Evolutionary conservation across 805 yeast species (phyloP).

Genomic region (Ogataea neopini): DNA sequence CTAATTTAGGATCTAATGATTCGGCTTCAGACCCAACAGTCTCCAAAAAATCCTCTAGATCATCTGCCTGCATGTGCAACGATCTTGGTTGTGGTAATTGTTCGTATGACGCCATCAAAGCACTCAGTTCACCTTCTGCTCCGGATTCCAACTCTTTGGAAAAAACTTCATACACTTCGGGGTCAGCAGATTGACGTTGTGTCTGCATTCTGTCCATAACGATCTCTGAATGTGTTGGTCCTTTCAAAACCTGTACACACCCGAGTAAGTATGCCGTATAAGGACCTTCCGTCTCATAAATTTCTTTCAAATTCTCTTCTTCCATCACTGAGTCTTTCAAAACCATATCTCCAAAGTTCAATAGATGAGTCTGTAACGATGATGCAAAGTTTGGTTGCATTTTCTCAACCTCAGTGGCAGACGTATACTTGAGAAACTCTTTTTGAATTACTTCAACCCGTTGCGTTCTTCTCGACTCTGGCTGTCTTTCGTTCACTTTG

Average conservation of each 20-base stretch:
- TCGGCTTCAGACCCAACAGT: conserved; percentile 14
- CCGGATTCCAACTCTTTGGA: conserved; percentile 10
- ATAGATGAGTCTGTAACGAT: conserved; percentile 13
- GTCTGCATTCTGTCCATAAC: conserved; percentile 13
- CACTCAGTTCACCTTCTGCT: conserved; percentile 3
- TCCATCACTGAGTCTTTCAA: conserved; percentile 19
- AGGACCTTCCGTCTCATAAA: conserved; percentile 18
- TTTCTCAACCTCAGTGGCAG: conserved; percentile 16
- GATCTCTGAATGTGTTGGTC: conserved; percentile 16
- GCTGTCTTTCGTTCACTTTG: conserved; percentile 7
- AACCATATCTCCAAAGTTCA: conserved; percentile 24
- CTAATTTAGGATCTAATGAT: conserved; percentile 11
- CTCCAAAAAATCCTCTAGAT: conserved; percentile 23
- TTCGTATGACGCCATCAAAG: conserved; percentile 17
- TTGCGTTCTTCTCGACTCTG: neutral
- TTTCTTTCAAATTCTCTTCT: conserved; percentile 14
- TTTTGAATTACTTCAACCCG: conserved; percentile 15
- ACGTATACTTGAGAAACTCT: conserved; percentile 18
- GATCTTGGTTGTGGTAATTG: conserved; percentile 24
- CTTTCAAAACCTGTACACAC: conserved; percentile 19
- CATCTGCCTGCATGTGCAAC: conserved; percentile 19
- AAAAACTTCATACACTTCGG: conserved; percentile 15
- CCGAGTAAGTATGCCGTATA: conserved; percentile 23
- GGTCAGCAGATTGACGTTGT: conserved; percentile 13
- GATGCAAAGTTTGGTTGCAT: conserved; percentile 23